A percentile compares a stretch with the other conserved stretches of the same genome.
phyloP scores from a whole-genome alignment of 306 rosid genomes.

The Prinsepia uniflora region DNA sequence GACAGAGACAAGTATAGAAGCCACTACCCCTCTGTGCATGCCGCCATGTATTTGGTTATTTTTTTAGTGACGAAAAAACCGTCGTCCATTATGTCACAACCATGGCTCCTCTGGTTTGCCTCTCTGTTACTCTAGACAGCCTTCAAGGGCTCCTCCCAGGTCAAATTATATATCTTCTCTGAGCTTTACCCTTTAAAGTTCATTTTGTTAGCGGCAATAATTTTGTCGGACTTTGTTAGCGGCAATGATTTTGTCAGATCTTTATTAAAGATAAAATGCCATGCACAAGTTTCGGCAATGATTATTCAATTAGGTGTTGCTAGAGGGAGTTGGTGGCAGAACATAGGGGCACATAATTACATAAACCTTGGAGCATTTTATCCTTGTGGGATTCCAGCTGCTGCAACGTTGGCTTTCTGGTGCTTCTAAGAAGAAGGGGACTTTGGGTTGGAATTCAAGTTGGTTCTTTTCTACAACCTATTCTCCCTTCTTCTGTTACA shows the following conservation, averaged over 20 bases:
- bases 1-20: slow-evolving; percentile 35
- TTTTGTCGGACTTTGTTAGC: too few species aligned
- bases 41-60: slow-evolving; percentile 50
- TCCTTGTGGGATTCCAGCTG: slow-evolving; percentile 64
- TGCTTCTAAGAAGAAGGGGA: slow-evolving; percentile 44
- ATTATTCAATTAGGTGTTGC: slow-evolving; percentile 41
- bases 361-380: slow-evolving; percentile 61
- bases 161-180: not conserved
- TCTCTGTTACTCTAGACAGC: slow-evolving; percentile 51
- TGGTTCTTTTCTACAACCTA: slow-evolving; percentile 45
- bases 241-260: too few species aligned
- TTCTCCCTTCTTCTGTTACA: slow-evolving; percentile 43
- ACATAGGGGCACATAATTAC: slow-evolving; percentile 55
- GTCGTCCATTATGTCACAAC: slow-evolving; percentile 57
- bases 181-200: too few species aligned
- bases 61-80: slow-evolving; percentile 56
- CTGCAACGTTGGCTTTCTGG: slow-evolving; percentile 50
- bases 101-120: slow-evolving; percentile 55
- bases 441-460: slow-evolving; percentile 71
- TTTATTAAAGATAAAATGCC: too few species aligned
- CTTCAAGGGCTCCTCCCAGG: slow-evolving; percentile 63
- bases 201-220: too few species aligned
- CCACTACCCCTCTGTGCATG: slow-evolving; percentile 38
- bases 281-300: not conserved
- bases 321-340: slow-evolving; percentile 77